phyloP scores from a whole-genome alignment of 2,329 filamentous ascomycete genomes.

The Xylariaceae sp. region DNA sequence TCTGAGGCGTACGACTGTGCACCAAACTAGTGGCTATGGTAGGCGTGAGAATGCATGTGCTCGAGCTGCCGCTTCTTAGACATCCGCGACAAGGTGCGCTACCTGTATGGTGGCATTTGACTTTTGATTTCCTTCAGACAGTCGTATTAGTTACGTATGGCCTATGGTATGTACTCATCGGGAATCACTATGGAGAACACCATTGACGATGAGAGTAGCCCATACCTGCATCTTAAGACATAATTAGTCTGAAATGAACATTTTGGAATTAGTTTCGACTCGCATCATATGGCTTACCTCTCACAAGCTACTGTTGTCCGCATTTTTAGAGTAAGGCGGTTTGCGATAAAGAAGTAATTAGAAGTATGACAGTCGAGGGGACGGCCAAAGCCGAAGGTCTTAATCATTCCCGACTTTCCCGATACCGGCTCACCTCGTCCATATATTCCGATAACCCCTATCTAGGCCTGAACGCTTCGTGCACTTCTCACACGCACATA shows the following conservation, averaged over 20 bases:
- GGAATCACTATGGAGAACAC: too few species aligned
- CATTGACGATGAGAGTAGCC: not conserved
- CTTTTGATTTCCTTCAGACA: constrained; percentile 21
- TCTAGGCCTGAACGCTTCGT: too few species aligned
- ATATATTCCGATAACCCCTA: too few species aligned
- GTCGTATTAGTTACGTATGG: constrained; percentile 3
- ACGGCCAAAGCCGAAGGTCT: constrained; percentile 12
- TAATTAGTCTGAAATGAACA: constrained; percentile 9
- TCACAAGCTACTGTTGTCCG: constrained; percentile 27
- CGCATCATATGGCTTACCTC: constrained; percentile 11
- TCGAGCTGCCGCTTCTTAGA: constrained; percentile 18
- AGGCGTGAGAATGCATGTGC: constrained; percentile 20
- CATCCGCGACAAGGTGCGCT: constrained; percentile 24
- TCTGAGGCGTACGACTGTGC: not conserved
- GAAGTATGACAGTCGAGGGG: not conserved
- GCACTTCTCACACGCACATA: too few species aligned
- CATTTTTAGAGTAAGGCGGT: constrained; percentile 4
- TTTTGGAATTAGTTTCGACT: not conserved
- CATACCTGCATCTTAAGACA: constrained; percentile 21
- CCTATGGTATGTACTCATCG: not conserved
- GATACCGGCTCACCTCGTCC: constrained; percentile 26
- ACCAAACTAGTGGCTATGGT: constrained; percentile 3
- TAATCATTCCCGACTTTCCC: constrained; percentile 26
- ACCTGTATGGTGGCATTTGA: constrained; percentile 26
- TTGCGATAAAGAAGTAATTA: not conserved